Evolutionary conservation across 2,329 filamentous ascomycete species (phyloP).

Genomic region (Lachnellula willkommii): DNA sequence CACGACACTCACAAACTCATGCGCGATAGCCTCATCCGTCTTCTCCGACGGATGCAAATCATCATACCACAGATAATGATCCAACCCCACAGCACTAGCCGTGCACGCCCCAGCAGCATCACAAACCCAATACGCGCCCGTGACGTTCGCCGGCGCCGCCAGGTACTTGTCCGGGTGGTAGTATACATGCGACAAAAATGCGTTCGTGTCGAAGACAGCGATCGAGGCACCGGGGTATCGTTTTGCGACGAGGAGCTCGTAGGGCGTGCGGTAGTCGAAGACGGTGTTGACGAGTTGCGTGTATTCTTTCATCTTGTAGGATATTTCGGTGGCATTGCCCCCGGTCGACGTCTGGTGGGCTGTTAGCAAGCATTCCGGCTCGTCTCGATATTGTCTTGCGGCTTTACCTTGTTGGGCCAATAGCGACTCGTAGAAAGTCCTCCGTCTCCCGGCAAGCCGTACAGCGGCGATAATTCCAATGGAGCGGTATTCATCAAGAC

Average conservation of each 20-base stretch:
- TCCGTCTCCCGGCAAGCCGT: slow-evolving; percentile 45
- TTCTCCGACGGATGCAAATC: slow-evolving; percentile 66
- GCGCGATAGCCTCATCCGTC: slow-evolving; percentile 52
- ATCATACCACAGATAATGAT: slow-evolving; percentile 70
- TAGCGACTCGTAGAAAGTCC: slow-evolving; percentile 40
- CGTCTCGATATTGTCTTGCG: neutral
- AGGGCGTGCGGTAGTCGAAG: slow-evolving; percentile 46
- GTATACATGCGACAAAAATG: slow-evolving; percentile 60
- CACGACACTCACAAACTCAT: slow-evolving; percentile 51
- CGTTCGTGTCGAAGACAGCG: slow-evolving; percentile 63
- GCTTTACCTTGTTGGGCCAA: slow-evolving; percentile 36
- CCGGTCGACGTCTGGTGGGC: slow-evolving; percentile 35
- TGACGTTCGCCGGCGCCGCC: slow-evolving; percentile 57
- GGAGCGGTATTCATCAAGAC: slow-evolving; percentile 67
- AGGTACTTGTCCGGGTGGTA: slow-evolving; percentile 56
- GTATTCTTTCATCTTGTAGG: slow-evolving; percentile 46
- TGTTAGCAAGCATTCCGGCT: neutral
- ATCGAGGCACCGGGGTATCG: slow-evolving; percentile 56
- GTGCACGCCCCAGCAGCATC: slow-evolving; percentile 32
- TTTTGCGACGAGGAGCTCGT: slow-evolving; percentile 38
- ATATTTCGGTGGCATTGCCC: slow-evolving; percentile 43
- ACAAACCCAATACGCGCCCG: slow-evolving; percentile 54
- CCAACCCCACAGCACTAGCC: slow-evolving; percentile 34
- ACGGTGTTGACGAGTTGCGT: slow-evolving; percentile 45
- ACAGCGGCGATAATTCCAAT: slow-evolving; percentile 62